Percentiles rank a stretch among this genome's conserved stretches.
Conservation (phyloP, 257 asterid species). For the Eustoma russellianum region DNA sequence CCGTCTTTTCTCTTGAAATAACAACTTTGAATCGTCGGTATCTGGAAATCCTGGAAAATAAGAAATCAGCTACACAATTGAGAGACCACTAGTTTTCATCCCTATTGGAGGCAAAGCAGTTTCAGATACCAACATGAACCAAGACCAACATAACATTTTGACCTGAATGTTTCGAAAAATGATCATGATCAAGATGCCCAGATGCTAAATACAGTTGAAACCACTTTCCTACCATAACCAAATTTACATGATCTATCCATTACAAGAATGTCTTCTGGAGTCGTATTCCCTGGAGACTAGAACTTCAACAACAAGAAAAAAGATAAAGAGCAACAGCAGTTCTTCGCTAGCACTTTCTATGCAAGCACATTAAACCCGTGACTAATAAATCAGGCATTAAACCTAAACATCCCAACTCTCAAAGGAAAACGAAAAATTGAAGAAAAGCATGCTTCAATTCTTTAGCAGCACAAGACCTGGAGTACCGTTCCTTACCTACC, state of each 20-base stretch:
- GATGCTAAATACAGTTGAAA: neutral
- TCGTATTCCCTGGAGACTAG: neutral
- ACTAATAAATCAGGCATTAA: neutral
- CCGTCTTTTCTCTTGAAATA: slow-evolving; percentile 51
- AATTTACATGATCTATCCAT: neutral
- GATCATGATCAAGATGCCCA: neutral
- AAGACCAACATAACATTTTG: neutral
- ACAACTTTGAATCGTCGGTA: slow-evolving; percentile 35
- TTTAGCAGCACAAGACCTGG: slow-evolving; percentile 2
- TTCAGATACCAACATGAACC: neutral
- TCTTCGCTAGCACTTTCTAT: neutral
- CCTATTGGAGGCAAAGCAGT: neutral
- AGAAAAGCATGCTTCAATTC: no score
- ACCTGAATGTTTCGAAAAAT: neutral
- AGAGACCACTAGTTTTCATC: no score
- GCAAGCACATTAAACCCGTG: neutral
- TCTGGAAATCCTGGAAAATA: slow-evolving; percentile 23
- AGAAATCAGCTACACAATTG: neutral
- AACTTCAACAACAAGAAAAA: neutral
- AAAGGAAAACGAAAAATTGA: neutral
- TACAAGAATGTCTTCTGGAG: no score
- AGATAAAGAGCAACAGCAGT: neutral
- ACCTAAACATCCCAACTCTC: neutral
- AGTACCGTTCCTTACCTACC: slow-evolving; percentile 35
- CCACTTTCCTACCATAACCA: neutral